phyloP scores from a whole-genome alignment of 495 filamentous ascomycete genomes.

The Podospora australis region DNA sequence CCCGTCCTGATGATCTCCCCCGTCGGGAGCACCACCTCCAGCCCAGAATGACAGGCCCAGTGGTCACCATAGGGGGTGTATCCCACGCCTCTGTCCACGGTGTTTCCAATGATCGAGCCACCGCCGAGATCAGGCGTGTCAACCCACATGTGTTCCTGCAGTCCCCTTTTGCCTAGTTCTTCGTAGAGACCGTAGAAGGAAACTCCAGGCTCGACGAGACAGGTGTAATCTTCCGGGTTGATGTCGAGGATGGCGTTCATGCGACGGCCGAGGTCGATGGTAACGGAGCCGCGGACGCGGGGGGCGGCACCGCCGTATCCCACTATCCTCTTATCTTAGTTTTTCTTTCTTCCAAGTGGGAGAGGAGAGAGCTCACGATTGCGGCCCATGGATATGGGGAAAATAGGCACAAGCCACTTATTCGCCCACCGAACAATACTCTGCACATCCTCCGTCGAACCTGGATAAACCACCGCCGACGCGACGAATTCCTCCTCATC shows the following conservation, averaged over 20 bases:
- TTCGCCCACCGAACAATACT: conserved; percentile 41
- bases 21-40: conserved; percentile 52
- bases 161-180: conserved; percentile 37
- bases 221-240: conserved; percentile 44
- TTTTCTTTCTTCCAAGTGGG: neutral
- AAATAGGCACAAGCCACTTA: conserved; percentile 45
- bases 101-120: conserved; percentile 40
- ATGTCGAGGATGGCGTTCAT: conserved; percentile 54
- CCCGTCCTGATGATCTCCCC: conserved; percentile 51
- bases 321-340: conserved; percentile 13
- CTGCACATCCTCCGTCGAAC: conserved; percentile 43
- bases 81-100: conserved; percentile 51
- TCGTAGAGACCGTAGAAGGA: conserved; percentile 50
- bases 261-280: conserved; percentile 46
- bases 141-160: conserved; percentile 37
- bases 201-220: conserved; percentile 54
- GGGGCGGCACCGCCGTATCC: conserved; percentile 56
- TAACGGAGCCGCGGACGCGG: conserved; percentile 46
- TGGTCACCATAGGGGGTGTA: conserved; percentile 50
- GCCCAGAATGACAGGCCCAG: conserved; percentile 48
- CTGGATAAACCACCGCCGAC: conserved; percentile 45
- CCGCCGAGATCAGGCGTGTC: conserved; percentile 52
- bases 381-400: conserved; percentile 48
- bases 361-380: conserved; percentile 24
- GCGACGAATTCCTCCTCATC: conserved; percentile 47